A percentile compares a stretch with the other conserved stretches of the same genome.
These are phyloP conservation scores for Mucor piriformis DNA, from an alignment of 371 early-diverging fungal species.

Conservation along the genomic window DNA sequence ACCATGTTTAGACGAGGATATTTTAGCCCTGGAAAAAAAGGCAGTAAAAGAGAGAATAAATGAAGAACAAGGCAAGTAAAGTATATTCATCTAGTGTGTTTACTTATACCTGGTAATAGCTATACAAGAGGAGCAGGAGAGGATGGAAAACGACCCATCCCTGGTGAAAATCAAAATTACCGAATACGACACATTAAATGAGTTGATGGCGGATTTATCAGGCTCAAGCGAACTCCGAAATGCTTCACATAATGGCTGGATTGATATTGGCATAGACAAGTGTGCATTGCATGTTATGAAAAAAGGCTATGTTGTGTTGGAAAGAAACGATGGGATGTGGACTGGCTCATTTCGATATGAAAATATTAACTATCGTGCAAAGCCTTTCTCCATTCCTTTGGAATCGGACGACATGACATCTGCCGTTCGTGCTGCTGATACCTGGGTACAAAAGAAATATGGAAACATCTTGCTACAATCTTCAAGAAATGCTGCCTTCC, in stretches of 20 bases:
- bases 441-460: constrained; percentile 46
- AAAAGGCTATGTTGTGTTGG: constrained; percentile 27
- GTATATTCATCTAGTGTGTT: neutral
- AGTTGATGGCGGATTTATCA: constrained; percentile 48
- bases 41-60: constrained; percentile 8
- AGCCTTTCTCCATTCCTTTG: constrained; percentile 27
- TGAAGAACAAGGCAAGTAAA: constrained; percentile 10
- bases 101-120: neutral
- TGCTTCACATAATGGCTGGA: constrained; percentile 51
- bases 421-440: constrained; percentile 68
- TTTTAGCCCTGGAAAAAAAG: constrained; percentile 8
- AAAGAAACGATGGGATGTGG: constrained; percentile 23
- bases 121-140: constrained; percentile 16
- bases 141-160: constrained; percentile 8
- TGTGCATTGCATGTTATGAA: constrained; percentile 40
- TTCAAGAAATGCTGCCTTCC: constrained; percentile 54
- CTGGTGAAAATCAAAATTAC: constrained; percentile 45
- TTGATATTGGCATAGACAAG: constrained; percentile 44
- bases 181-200: constrained; percentile 56
- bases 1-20: constrained; percentile 5
- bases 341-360: constrained; percentile 10
- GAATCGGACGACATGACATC: constrained; percentile 44
- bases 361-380: constrained; percentile 1
- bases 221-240: constrained; percentile 28
- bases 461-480: neutral